These are phyloP conservation scores for Gastrolobium villosum DNA, from an alignment of 306 rosid species.

Conservation along the genomic window DNA sequence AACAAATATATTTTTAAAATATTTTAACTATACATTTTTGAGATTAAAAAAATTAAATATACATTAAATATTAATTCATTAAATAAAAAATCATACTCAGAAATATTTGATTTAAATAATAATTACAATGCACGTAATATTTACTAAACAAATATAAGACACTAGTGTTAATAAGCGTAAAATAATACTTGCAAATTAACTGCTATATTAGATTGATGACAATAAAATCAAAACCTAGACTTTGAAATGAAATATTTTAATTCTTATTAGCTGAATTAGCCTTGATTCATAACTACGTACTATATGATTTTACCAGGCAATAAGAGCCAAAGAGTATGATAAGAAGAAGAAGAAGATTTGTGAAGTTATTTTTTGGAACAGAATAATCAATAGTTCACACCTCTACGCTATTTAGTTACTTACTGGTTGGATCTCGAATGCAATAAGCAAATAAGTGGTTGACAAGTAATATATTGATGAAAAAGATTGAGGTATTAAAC, in stretches of 20 bases:
- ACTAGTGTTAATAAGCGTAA: background rate
- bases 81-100: too few species aligned
- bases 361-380: background rate
- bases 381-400: background rate
- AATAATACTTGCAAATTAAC: background rate
- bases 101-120: too few species aligned
- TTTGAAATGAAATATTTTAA: background rate
- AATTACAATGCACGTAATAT: too few species aligned
- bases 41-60: too few species aligned
- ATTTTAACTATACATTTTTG: too few species aligned
- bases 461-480: background rate
- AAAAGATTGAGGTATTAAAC: slow-evolving; percentile 1
- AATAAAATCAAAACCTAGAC: too few species aligned
- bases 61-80: too few species aligned
- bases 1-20: too few species aligned
- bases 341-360: background rate
- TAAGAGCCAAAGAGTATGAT: background rate
- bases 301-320: background rate
- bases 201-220: background rate
- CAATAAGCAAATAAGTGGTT: background rate
- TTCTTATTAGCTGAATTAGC: background rate
- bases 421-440: slow-evolving; percentile 21
- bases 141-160: background rate
- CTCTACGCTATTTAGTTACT: slow-evolving; percentile 1
- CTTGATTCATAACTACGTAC: background rate